phyloP scores from a whole-genome alignment of 768 basidiomycete species.

The Amanita rimosa region DNA sequence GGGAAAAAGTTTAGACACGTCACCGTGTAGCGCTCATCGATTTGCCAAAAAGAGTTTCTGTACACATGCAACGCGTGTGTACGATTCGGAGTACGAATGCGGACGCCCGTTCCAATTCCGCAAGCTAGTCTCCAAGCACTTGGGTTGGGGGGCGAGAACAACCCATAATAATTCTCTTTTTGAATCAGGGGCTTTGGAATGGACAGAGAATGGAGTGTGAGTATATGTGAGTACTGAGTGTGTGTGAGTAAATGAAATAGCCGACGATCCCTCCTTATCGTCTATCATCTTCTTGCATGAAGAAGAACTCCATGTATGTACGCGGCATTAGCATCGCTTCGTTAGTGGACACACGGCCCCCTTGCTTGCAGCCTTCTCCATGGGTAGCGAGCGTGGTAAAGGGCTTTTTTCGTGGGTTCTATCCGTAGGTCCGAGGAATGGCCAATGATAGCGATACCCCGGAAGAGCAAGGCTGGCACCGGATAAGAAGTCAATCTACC shows the following conservation, averaged over 20 bases:
- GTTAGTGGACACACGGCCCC: neutral
- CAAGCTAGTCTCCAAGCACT: neutral
- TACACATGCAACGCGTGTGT: neutral
- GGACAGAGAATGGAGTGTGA: neutral
- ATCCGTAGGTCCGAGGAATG: neutral
- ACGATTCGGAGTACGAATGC: neutral
- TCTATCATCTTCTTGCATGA: neutral
- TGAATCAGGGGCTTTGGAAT: neutral
- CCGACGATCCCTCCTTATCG: slow-evolving; percentile 1
- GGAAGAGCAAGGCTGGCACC: neutral
- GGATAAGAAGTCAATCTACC: neutral
- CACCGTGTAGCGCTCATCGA: neutral
- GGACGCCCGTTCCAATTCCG: neutral
- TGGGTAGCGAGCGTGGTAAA: neutral
- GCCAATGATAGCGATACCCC: neutral
- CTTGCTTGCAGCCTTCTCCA: neutral
- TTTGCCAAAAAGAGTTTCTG: neutral
- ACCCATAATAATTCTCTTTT: no score
- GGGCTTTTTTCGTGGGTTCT: neutral
- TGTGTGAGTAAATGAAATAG: neutral
- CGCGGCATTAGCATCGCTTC: neutral
- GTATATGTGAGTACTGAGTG: no score
- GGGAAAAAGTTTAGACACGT: neutral
- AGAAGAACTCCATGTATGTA: neutral
- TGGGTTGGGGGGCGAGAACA: neutral